These are phyloP conservation scores for Moesziomyces antarcticus DNA, from an alignment of 1,284 basidiomycete genomes.

Conservation along the genomic window DNA sequence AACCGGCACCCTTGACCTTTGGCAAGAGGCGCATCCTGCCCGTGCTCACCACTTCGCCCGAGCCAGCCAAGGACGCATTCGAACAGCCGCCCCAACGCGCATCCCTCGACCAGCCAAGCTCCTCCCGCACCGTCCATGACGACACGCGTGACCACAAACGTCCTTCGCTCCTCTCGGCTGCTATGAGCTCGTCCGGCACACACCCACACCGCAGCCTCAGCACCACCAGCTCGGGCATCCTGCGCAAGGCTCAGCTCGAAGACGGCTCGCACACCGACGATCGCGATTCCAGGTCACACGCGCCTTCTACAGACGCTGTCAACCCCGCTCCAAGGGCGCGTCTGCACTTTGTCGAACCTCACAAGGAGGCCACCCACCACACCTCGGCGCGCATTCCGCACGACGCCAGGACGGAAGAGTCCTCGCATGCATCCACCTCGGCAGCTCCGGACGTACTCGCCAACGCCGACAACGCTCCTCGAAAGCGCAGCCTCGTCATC, in stretches of 20 bases:
- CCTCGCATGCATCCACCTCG: not conserved
- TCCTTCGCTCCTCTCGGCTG: conserved; percentile 26
- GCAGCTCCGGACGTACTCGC: conserved; percentile 2
- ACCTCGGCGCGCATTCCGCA: conserved; percentile 6
- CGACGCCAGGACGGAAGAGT: not conserved
- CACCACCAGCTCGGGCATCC: conserved; percentile 27
- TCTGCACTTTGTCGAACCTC: conserved; percentile 42
- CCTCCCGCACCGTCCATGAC: not conserved
- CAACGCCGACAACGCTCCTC: conserved; percentile 11
- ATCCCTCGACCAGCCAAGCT: conserved; percentile 8
- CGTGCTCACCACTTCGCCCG: conserved; percentile 33
- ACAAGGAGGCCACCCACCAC: conserved; percentile 6
- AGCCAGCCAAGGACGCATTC: conserved; percentile 17
- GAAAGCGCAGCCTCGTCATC: conserved; percentile 47
- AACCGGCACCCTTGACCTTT: conserved; percentile 26
- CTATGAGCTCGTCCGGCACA: conserved; percentile 11
- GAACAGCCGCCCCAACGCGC: conserved; percentile 5
- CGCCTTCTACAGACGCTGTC: not conserved
- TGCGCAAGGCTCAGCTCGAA: conserved; percentile 16
- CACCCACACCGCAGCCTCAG: conserved; percentile 20
- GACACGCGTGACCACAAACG: conserved; percentile 6
- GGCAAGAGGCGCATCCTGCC: conserved; percentile 32
- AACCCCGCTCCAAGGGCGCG: conserved; percentile 13
- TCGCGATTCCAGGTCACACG: not conserved
- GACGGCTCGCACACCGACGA: conserved; percentile 2